Evolutionary conservation across 768 basidiomycete genomes (phyloP).

Genomic region (Tricholoma flavovirens): DNA sequence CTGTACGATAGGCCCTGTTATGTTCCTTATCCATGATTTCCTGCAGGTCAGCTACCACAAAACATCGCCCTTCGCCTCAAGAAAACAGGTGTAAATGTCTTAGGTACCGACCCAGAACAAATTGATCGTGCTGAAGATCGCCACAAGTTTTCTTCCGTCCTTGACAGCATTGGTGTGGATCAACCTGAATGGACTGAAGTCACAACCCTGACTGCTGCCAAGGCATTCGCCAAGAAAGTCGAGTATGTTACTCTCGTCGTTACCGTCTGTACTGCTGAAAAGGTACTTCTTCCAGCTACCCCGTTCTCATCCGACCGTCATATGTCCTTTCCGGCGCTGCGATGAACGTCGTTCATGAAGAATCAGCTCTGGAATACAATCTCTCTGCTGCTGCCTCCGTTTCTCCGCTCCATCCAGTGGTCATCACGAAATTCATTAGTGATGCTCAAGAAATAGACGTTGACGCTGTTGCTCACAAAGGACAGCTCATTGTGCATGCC

Average conservation of each 20-base stretch:
- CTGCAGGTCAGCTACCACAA: conserved; percentile 88
- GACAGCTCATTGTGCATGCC: conserved; percentile 89
- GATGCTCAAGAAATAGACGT: conserved; percentile 97
- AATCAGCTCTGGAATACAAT: conserved; percentile 83
- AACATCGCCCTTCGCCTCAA: conserved; percentile 97
- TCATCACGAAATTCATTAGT: conserved; percentile 98
- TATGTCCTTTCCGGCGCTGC: conserved; percentile 98
- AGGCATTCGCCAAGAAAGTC: conserved; percentile 84
- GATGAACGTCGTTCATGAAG: conserved; percentile 98
- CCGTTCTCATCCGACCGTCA: conserved; percentile 95
- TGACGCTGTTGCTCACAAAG: conserved; percentile 93
- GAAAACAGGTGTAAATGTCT: conserved; percentile 82
- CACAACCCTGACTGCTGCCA: conserved; percentile 82
- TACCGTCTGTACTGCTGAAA: neutral
- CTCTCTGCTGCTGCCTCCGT: conserved; percentile 96
- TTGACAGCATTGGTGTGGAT: conserved; percentile 92
- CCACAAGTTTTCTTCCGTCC: conserved; percentile 97
- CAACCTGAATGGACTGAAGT: conserved; percentile 97
- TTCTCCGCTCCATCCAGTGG: conserved; percentile 95
- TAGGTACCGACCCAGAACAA: conserved; percentile 91
- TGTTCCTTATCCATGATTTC: conserved; percentile 2
- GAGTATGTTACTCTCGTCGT: conserved; percentile 33
- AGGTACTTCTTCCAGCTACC: conserved; percentile 55
- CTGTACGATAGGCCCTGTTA: neutral
- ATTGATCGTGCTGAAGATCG: conserved; percentile 98